Percentiles rank a stretch among this genome's conserved stretches.
Evolutionary conservation across 2,329 filamentous ascomycete species (phyloP).

Genomic region (Diplodia corticola): DNA sequence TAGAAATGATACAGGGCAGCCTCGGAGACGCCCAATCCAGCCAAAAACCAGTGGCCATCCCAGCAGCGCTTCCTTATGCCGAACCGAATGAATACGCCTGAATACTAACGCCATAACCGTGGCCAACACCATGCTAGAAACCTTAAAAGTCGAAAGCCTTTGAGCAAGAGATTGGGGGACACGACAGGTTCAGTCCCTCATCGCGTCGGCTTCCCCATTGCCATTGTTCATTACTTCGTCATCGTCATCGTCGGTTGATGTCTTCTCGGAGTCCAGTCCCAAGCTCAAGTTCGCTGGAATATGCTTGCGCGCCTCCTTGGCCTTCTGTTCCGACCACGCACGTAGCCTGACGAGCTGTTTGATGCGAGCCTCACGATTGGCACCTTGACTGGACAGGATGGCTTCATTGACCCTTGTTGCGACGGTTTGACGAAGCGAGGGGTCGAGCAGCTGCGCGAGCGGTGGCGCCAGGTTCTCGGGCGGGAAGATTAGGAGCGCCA

Average conservation of each 20-base stretch:
- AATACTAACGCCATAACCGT: background rate
- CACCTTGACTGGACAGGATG: conserved; percentile 72
- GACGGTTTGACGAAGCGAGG: conserved; percentile 77
- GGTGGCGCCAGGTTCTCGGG: conserved; percentile 75
- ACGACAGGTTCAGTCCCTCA: conserved; percentile 26
- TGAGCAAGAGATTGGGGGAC: background rate
- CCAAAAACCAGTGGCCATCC: background rate
- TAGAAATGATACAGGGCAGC: conserved; percentile 3
- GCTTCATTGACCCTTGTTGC: conserved; percentile 87
- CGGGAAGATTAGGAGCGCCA: conserved; percentile 87
- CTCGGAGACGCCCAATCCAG: background rate
- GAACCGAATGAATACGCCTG: too few relatives aligned
- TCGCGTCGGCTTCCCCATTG: conserved; percentile 40
- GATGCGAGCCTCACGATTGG: conserved; percentile 77
- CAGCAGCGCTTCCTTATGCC: background rate
- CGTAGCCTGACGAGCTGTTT: conserved; percentile 77
- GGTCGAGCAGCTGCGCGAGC: conserved; percentile 74
- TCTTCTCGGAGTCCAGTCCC: conserved; percentile 41
- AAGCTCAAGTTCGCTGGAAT: conserved; percentile 44
- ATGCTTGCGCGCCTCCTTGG: conserved; percentile 46
- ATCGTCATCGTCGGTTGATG: conserved; percentile 28
- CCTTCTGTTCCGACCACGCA: conserved; percentile 77
- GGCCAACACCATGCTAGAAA: conserved; percentile 9
- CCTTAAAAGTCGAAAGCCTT: background rate
- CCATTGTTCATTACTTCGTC: conserved; percentile 29